A percentile compares a stretch with the other conserved stretches of the same genome.
phyloP scores from a whole-genome alignment of 345 rosid species.

The Bruguiera sexangula region DNA sequence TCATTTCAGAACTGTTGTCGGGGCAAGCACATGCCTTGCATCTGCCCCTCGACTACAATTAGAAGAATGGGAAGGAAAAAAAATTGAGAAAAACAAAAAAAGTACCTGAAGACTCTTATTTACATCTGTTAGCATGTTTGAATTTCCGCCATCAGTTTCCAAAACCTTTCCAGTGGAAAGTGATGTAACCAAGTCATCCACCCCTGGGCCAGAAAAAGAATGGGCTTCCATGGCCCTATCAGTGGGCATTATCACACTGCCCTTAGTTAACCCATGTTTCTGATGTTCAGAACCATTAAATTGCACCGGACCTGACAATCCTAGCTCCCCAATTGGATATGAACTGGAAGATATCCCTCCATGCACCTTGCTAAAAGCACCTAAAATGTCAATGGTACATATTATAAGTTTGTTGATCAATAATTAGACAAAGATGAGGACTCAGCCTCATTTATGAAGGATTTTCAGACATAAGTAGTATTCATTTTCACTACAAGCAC shows the following conservation, averaged over 20 bases:
- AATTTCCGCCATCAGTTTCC: constrained; percentile 50
- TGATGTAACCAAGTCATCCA: constrained; percentile 36
- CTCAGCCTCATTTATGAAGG: background rate
- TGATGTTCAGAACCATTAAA: constrained; percentile 29
- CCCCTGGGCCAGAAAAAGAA: constrained; percentile 24
- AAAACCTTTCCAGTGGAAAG: constrained; percentile 38
- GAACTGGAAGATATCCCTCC: constrained; percentile 47
- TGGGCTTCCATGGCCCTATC: constrained; percentile 34
- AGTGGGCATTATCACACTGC: constrained; percentile 10
- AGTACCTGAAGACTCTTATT: constrained; percentile 52
- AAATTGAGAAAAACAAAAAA: background rate
- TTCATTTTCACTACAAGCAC: no score
- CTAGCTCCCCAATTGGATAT: constrained; percentile 34
- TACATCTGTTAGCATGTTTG: constrained; percentile 38
- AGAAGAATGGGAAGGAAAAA: background rate
- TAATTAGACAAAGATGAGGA: background rate
- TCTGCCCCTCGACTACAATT: no score
- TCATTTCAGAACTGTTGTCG: no score
- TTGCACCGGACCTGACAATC: constrained; percentile 32
- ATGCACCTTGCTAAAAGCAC: constrained; percentile 52
- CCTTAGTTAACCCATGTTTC: constrained; percentile 19
- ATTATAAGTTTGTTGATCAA: constrained; percentile 9
- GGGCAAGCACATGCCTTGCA: no score
- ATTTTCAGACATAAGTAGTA: no score
- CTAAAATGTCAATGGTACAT: constrained; percentile 29